Percentiles rank a stretch among this genome's conserved stretches.
These are phyloP conservation scores for Glarea lozoyensis DNA, from an alignment of 495 filamentous ascomycete genomes.

Conservation along the genomic window DNA sequence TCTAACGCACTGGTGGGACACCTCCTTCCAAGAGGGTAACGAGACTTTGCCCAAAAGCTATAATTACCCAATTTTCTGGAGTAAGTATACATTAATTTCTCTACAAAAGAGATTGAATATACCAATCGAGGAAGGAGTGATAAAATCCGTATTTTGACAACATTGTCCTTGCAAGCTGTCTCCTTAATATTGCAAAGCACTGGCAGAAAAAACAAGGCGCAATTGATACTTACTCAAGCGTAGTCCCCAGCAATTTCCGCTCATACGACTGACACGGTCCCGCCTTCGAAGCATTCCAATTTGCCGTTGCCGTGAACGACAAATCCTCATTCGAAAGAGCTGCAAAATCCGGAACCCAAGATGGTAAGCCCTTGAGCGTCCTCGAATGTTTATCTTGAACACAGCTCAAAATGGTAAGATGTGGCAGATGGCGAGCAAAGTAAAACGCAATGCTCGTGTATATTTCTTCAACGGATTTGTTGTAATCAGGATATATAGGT, in stretches of 20 bases:
- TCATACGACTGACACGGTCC: not conserved
- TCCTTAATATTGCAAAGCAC: too few species aligned
- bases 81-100: too few species aligned
- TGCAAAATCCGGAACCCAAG: not conserved
- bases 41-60: too few species aligned
- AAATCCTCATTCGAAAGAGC: not conserved
- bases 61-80: too few species aligned
- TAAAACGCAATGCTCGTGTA: not conserved
- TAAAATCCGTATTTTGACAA: too few species aligned
- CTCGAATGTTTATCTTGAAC: not conserved
- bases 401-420: not conserved
- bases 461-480: not conserved
- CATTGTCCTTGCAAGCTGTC: too few species aligned
- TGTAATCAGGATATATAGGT: not conserved
- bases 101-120: too few species aligned
- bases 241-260: not conserved
- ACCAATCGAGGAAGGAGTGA: too few species aligned
- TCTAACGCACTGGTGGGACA: too few species aligned
- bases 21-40: too few species aligned
- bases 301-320: not conserved
- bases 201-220: too few species aligned
- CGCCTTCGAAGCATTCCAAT: not conserved
- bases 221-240: too few species aligned
- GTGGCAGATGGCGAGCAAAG: not conserved
- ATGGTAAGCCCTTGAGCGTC: not conserved